Conservation (phyloP, 2,329 filamentous ascomycete species). For the Blastomyces percursus region DNA sequence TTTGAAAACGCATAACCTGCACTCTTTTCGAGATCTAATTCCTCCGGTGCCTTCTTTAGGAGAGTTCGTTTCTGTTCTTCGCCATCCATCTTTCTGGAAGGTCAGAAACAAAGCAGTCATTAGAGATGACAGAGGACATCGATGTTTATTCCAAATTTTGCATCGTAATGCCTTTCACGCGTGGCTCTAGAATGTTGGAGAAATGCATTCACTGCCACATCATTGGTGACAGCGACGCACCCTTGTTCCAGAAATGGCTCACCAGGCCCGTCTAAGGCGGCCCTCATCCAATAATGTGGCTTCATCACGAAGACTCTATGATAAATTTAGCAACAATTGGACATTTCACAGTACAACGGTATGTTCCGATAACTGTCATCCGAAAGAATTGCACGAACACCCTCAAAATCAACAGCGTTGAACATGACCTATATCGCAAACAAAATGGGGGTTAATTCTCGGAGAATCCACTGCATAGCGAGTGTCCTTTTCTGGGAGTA, state of each 20-base stretch:
- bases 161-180: background rate
- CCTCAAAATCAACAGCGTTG: background rate
- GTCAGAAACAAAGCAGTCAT: background rate
- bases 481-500: background rate
- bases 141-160: background rate
- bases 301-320: background rate
- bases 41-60: background rate
- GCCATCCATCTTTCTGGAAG: background rate
- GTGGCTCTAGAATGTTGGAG: background rate
- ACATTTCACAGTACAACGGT: background rate
- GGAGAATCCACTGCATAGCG: background rate
- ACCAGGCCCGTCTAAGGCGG: background rate
- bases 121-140: background rate
- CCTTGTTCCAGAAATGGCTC: background rate
- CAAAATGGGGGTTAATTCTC: background rate
- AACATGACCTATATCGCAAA: background rate
- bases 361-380: background rate
- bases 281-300: background rate
- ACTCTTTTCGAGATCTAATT: background rate
- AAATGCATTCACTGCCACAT: background rate
- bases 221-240: background rate
- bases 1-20: background rate
- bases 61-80: background rate
- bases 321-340: background rate
- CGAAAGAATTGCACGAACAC: background rate